These are phyloP conservation scores for Cytospora paraplurivora DNA, from an alignment of 2,329 filamentous ascomycete genomes.

Conservation along the genomic window DNA sequence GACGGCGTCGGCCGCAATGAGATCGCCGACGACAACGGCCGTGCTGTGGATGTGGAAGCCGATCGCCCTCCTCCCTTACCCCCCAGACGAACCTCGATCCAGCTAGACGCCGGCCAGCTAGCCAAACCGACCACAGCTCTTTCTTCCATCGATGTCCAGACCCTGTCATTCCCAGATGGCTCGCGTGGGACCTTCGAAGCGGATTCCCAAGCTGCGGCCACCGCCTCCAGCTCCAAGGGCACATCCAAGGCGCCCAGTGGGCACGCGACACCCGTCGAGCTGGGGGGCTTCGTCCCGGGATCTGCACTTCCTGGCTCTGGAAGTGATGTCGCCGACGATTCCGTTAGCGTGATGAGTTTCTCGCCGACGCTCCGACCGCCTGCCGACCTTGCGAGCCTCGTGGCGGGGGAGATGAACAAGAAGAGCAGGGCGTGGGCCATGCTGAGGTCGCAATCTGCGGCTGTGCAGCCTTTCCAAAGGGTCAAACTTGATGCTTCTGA, in stretches of 20 bases:
- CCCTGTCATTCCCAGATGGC: conserved; percentile 71
- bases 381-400: conserved; percentile 78
- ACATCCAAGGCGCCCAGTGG: conserved; percentile 40
- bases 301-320: conserved; percentile 23
- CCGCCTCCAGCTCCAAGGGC: conserved; percentile 27
- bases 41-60: conserved; percentile 21
- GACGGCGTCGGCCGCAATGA: conserved; percentile 28
- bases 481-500: conserved; percentile 38
- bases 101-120: conserved; percentile 41
- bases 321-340: conserved; percentile 51
- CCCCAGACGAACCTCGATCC: conserved; percentile 30
- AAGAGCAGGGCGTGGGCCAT: conserved; percentile 70
- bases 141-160: conserved; percentile 78
- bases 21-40: conserved; percentile 18
- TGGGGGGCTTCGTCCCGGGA: conserved; percentile 26
- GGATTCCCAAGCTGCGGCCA: conserved; percentile 37
- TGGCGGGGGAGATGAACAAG: conserved; percentile 69
- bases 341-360: conserved; percentile 67
- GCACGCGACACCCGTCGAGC: conserved; percentile 41
- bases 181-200: conserved; percentile 63
- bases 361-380: conserved; percentile 63
- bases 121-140: conserved; percentile 82
- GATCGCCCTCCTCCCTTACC: conserved; percentile 35
- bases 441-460: conserved; percentile 63
- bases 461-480: conserved; percentile 61